phyloP scores from a whole-genome alignment of 2,329 filamentous ascomycete genomes.

The Dryadomyces quercus-mongolicae region DNA sequence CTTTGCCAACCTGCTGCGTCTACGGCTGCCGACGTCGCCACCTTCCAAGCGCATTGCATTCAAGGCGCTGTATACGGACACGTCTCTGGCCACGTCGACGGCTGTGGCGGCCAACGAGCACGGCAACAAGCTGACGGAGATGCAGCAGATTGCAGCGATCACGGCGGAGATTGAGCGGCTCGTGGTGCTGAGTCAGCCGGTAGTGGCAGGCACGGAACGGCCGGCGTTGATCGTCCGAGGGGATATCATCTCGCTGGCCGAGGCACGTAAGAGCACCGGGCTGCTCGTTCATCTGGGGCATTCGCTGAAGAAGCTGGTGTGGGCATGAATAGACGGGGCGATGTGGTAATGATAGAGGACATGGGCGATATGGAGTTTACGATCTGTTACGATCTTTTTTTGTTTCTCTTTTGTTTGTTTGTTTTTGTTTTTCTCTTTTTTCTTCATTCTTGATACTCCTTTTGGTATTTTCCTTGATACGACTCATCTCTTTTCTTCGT shows the following conservation, averaged over 20 bases:
- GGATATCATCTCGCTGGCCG: slow-evolving; percentile 72
- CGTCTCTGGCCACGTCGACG: slow-evolving; percentile 25
- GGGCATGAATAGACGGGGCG: slow-evolving; percentile 34
- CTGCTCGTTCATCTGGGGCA: slow-evolving; percentile 80
- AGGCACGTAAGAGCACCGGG: slow-evolving; percentile 79
- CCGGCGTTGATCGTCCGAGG: slow-evolving; percentile 39
- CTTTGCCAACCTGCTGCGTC: slow-evolving; percentile 29
- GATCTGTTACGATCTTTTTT: background rate
- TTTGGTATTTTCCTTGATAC: background rate
- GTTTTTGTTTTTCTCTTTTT: background rate
- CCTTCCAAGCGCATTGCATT: slow-evolving; percentile 33
- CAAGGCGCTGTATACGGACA: slow-evolving; percentile 42
- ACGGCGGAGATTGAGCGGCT: slow-evolving; percentile 67
- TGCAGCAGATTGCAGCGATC: slow-evolving; percentile 48
- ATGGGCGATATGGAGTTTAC: background rate
- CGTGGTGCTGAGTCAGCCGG: slow-evolving; percentile 35
- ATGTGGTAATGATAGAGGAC: background rate
- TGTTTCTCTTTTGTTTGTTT: background rate
- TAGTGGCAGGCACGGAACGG: slow-evolving; percentile 23
- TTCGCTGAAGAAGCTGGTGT: slow-evolving; percentile 86
- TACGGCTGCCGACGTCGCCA: slow-evolving; percentile 20
- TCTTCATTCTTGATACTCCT: background rate
- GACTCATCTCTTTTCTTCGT: background rate
- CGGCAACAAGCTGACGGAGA: slow-evolving; percentile 31
- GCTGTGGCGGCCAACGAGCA: slow-evolving; percentile 28